Conservation (phyloP, 1,284 basidiomycete genomes). For the Athelia psychrophila region DNA sequence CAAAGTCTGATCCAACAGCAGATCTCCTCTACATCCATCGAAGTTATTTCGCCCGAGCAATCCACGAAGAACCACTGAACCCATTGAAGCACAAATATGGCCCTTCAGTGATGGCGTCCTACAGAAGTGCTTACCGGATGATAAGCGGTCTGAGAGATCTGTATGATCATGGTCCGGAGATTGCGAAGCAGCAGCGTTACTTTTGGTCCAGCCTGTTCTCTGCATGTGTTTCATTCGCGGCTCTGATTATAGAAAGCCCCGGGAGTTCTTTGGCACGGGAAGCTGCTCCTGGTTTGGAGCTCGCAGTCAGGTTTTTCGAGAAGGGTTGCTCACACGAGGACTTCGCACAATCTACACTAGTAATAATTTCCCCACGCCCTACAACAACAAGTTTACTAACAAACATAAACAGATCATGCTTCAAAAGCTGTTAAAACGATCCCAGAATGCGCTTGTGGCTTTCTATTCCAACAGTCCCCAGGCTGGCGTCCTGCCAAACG, state of each 20-base stretch:
- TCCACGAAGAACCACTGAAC: conserved; percentile 36
- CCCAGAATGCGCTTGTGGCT: too few relatives aligned
- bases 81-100: conserved; percentile 44
- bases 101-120: conserved; percentile 43
- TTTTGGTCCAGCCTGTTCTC: conserved; percentile 53
- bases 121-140: conserved; percentile 40
- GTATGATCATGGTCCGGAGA: conserved; percentile 32
- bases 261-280: conserved; percentile 36
- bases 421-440: too few relatives aligned
- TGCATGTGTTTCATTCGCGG: conserved; percentile 47
- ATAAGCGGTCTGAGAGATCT: conserved; percentile 37
- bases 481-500: too few relatives aligned
- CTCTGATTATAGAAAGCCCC: conserved; percentile 43
- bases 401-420: too few relatives aligned
- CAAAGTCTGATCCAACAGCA: conserved; percentile 19
- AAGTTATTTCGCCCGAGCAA: conserved; percentile 46
- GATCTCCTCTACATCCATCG: conserved; percentile 52
- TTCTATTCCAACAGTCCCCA: too few relatives aligned
- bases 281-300: conserved; percentile 37
- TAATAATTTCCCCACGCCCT: conserved; percentile 15
- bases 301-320: conserved; percentile 36
- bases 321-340: conserved; percentile 37
- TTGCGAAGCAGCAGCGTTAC: conserved; percentile 38
- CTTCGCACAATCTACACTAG: conserved; percentile 37
- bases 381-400: too few relatives aligned